Conservation (phyloP, 306 rosid genomes). For the Castanea crenata region DNA sequence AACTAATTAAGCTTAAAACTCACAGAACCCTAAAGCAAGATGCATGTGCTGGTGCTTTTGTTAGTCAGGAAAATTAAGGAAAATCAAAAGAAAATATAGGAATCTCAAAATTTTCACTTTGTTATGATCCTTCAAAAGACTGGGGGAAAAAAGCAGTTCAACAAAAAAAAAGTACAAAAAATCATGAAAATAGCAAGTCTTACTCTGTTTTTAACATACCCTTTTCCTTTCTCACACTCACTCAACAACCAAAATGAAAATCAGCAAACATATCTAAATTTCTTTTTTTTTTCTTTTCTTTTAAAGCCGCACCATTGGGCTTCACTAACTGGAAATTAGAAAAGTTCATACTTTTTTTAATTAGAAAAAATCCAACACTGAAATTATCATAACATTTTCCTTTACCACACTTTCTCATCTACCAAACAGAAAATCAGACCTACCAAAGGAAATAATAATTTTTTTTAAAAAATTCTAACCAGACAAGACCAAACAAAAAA, state of each 20-base stretch:
- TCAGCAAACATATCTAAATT: no score
- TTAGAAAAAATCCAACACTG: neutral
- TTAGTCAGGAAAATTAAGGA: neutral
- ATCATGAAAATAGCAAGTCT: no score
- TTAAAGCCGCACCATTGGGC: neutral
- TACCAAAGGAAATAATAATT: neutral
- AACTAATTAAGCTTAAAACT: neutral
- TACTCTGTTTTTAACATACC: no score
- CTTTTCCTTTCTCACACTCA: no score
- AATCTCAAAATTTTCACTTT: neutral
- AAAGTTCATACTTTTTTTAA: neutral
- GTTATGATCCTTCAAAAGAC: neutral
- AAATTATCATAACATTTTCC: neutral
- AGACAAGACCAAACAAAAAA: no score
- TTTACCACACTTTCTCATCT: conserved; percentile 8
- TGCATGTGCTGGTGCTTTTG: neutral
- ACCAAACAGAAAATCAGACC: conserved; percentile 9
- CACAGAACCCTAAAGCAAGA: neutral
- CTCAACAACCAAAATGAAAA: no score
- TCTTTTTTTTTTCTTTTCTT: no score
- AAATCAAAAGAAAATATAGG: neutral
- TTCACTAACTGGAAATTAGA: neutral
- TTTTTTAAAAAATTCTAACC: neutral
- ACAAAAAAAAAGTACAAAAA: neutral
- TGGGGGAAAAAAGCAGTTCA: neutral